Conservation (phyloP, 306 rosid genomes). For the Hippophae rhamnoides region DNA sequence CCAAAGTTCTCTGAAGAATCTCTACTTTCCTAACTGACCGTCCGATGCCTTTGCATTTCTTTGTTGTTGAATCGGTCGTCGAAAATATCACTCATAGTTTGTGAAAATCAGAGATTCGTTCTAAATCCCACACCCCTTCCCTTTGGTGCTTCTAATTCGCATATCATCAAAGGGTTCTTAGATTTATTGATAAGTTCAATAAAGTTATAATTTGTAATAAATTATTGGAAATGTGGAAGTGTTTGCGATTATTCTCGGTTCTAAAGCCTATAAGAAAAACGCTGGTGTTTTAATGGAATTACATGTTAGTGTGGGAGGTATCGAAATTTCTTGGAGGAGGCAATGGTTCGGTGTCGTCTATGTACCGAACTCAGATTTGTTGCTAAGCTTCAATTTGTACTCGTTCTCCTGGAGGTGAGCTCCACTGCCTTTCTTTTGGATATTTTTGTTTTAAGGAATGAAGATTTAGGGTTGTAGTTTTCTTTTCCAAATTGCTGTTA, state of each 20-base stretch:
- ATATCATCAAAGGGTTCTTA: slow-evolving; percentile 6
- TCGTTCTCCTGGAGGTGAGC: slow-evolving; percentile 56
- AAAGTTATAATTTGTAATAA: background rate
- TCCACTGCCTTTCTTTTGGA: slow-evolving; percentile 5
- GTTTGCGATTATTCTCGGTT: slow-evolving; percentile 35
- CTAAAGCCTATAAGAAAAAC: slow-evolving; percentile 40
- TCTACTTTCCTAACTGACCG: slow-evolving; percentile 1
- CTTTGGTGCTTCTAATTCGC: slow-evolving; percentile 24
- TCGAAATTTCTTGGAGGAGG: slow-evolving; percentile 62
- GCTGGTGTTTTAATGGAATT: slow-evolving; percentile 75
- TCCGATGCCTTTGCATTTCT: slow-evolving; percentile 15
- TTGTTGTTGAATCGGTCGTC: slow-evolving; percentile 27
- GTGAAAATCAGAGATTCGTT: slow-evolving; percentile 16
- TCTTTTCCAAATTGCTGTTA: background rate
- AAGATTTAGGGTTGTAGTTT: slow-evolving; percentile 25
- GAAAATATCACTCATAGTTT: slow-evolving; percentile 8
- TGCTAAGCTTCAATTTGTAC: slow-evolving; percentile 33
- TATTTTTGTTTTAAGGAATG: slow-evolving; percentile 4
- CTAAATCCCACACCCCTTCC: slow-evolving; percentile 1
- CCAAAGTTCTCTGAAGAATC: slow-evolving; percentile 1
- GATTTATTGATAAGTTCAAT: background rate
- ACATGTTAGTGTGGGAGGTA: slow-evolving; percentile 19
- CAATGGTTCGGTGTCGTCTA: slow-evolving; percentile 38
- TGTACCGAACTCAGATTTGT: slow-evolving; percentile 40
- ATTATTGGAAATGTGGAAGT: slow-evolving; percentile 34